Percentiles rank a stretch among this genome's conserved stretches.
These are phyloP conservation scores for Pyricularia pennisetigena DNA, from an alignment of 2,329 filamentous ascomycete species.

Conservation along the genomic window DNA sequence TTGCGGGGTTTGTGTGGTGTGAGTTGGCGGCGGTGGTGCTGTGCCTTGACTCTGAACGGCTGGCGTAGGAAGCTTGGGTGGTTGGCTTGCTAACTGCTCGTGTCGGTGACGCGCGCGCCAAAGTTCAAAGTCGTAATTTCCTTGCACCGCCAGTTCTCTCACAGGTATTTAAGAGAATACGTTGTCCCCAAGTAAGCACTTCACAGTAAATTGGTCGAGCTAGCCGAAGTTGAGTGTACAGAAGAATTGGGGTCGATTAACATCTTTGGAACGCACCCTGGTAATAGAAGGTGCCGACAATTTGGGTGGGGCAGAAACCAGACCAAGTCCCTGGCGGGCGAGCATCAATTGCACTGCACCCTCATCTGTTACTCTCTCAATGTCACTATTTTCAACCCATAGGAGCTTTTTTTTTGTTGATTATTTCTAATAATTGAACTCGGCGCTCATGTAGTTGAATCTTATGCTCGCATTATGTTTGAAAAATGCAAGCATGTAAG, in stretches of 20 bases:
- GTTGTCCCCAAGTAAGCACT: neutral
- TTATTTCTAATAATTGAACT: neutral
- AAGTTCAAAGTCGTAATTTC: neutral
- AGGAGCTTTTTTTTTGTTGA: neutral
- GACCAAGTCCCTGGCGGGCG: neutral
- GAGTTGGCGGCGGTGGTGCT: neutral
- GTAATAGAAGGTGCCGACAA: neutral
- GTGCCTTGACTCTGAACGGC: neutral
- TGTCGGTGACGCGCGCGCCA: neutral
- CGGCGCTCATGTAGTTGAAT: neutral
- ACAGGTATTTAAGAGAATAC: neutral
- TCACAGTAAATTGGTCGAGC: neutral
- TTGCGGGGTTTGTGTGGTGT: slow-evolving; percentile 4
- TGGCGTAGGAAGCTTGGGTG: neutral
- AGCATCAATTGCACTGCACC: neutral
- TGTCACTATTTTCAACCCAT: neutral
- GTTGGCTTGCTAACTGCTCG: neutral
- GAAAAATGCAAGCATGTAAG: neutral
- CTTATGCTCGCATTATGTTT: neutral
- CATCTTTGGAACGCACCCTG: neutral
- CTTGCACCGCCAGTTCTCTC: neutral
- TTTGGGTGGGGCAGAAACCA: neutral
- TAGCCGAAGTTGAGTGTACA: neutral
- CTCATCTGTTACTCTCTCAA: neutral
- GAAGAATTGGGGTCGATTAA: neutral